Evolutionary conservation across 2,329 filamentous ascomycete species (phyloP).

Genomic region (Botrytis porri): DNA sequence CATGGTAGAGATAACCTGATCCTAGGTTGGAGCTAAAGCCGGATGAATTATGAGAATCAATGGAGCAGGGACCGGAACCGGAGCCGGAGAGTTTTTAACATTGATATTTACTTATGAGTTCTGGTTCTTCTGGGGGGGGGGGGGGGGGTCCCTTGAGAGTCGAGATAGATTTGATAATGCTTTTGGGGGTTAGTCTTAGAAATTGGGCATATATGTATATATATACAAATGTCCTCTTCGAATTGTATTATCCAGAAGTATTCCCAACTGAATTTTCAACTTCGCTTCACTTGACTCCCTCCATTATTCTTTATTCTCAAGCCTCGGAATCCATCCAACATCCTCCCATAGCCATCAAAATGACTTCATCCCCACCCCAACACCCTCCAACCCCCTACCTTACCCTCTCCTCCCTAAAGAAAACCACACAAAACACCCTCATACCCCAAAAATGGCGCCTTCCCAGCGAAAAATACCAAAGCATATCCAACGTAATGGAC

Average conservation of each 20-base stretch:
- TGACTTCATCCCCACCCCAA: no score
- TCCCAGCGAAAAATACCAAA: neutral
- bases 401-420: neutral
- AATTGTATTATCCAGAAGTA: neutral
- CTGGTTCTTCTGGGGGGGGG: neutral
- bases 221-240: neutral
- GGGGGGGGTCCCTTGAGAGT: no score
- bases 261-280: neutral
- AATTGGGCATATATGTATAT: no score
- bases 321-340: neutral
- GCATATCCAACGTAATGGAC: neutral
- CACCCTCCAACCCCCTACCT: neutral
- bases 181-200: no score
- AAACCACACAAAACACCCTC: neutral
- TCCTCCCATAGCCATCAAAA: neutral
- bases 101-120: neutral
- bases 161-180: neutral
- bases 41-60: neutral
- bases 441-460: neutral
- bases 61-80: neutral
- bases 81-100: neutral
- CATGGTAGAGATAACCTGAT: no score
- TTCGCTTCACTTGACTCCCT: neutral
- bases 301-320: fast-evolving
- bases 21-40: no score